Evolutionary conservation across 2,329 filamentous ascomycete species (phyloP), one percentile per base, ranked within the genome.

Genomic region (Cladophialophora exuberans): DNA sequence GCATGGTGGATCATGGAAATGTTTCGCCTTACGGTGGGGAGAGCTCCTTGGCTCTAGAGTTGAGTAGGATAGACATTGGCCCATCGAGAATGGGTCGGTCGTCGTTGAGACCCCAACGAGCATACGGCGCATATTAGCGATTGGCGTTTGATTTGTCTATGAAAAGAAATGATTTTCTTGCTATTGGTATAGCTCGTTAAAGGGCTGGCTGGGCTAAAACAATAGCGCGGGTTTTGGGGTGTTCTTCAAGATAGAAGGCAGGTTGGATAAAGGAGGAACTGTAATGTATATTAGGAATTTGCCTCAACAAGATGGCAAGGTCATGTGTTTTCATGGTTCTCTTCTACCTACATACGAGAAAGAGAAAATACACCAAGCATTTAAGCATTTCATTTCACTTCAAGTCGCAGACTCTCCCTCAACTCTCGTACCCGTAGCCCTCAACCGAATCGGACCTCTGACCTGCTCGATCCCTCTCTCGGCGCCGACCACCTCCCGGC

Each of bases 21-120:
- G 28, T 25, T 15, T n/a, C 38, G 10, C 39, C 48, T 17, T 59
- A 55, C 43, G 48, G 38, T 71, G 72, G 4, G 10, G 55, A 58
- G 17, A 76, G 75, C 56, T 79, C 82, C 4, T 68, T 86, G 43
- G 83, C 80, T 47, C 71, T 82, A 28, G 83, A 86, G 67, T 71
- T 86, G 61, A 79, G 72, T 54, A 71, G 70, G 5, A 79, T 79
- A 57, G 76, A 79, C 55, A 77, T 79, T 52, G 77, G 76, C 4
- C 60, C 62, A 17, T 60, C 55, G 20, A 55, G 62, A 56, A 61
- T 60, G 36, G 54, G 55, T 18, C 49, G 57, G 38, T 56, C 54
- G 6, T 38, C 54, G 11, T 35, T 59, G 44, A 45, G 58, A 23
- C 53, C 58, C n/a, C 26, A 44, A 28, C 47, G 50, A 22, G 59